Evolutionary conservation across 495 filamentous ascomycete species (phyloP), one percentile per base, ranked within the genome.

Genomic region (Talaromyces adpressus): DNA sequence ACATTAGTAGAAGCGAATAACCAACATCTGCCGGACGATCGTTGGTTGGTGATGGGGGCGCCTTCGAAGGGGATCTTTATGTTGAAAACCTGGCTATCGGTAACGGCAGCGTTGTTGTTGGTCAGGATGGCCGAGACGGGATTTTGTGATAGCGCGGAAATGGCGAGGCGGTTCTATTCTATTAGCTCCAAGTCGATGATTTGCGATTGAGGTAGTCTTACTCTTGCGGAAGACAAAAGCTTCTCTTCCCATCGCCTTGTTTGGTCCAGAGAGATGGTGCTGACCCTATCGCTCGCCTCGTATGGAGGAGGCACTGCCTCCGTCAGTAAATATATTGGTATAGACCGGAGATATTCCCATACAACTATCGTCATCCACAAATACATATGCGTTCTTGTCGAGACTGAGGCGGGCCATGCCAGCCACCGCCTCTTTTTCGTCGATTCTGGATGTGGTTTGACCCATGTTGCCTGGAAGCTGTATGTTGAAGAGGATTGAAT

Each of bases 1-100:
- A 94, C 85, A 68, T 96, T 96, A 8, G 90, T 92, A 27, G 85
- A 79, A 6, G 92, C 92, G 67, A 96, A 96, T 57, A 95, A 82
- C 91, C 91, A 96, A 78, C 91, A 96, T 63, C 91, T 83, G 11
- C 91, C 91, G 2, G 86, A 89, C 2, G 82, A 81, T 22, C 86
- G 80, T 73, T 96, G 91, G 72, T 94, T 92, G 6, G 91, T 96
- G 67, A 95, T 89, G 6, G 91, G 91, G 0, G 79, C 79, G 45
- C 92, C 91, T 75, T 96, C 91, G 41, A 91, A 79, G 4, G 89
- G 87, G 65, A 96, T 90, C 73, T 87, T 86, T 71, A 91, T 69
- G 68, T 92, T 93, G 83, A 91, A 96, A 47, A 87, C 80, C 59
- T 94, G 91, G 34, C 79, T 84, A 68, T 92, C 86, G n/a, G 80